A percentile compares a stretch with the other conserved stretches of the same genome.
Conservation (phyloP, 179 eudicot species). For the Nepenthes alata region DNA sequence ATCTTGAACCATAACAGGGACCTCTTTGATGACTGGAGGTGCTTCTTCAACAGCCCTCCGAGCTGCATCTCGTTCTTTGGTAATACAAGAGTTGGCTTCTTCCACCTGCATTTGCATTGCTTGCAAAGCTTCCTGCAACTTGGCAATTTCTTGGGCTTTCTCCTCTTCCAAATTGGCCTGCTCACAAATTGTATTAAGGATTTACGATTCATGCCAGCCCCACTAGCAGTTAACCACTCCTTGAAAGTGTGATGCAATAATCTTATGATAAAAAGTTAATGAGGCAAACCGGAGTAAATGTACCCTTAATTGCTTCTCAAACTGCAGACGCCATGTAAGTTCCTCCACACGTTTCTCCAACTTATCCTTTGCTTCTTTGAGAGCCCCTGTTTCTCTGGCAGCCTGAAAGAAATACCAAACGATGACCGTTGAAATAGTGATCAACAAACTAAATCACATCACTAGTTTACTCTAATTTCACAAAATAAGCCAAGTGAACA, state of each 20-base stretch:
- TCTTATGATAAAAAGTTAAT: background rate
- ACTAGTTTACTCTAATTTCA: background rate
- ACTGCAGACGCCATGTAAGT: constrained; percentile 95
- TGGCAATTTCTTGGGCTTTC: constrained; percentile 74
- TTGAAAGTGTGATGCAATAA: background rate
- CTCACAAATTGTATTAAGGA: background rate
- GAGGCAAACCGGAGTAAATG: background rate
- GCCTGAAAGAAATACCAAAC: constrained; percentile 40
- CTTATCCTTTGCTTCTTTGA: constrained; percentile 96
- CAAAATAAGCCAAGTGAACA: background rate
- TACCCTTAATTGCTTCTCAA: constrained; percentile 92
- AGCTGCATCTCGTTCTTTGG: constrained; percentile 73
- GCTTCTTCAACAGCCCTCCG: constrained; percentile 87
- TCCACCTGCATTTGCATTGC: constrained; percentile 62
- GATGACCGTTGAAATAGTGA: constrained; percentile 2
- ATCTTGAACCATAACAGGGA: constrained; percentile 82
- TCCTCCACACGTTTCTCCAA: constrained; percentile 99
- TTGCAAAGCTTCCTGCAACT: constrained; percentile 66
- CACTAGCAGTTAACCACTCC: background rate
- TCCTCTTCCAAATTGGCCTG: constrained; percentile 93
- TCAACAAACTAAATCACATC: background rate
- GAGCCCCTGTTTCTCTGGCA: constrained; percentile 93
- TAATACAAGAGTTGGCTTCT: constrained; percentile 54
- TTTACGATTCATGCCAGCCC: background rate
- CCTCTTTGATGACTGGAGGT: constrained; percentile 83